A percentile compares a stretch with the other conserved stretches of the same genome.
These are phyloP conservation scores for Pyrenophora teres DNA, from an alignment of 2,329 filamentous ascomycete genomes.

Conservation along the genomic window DNA sequence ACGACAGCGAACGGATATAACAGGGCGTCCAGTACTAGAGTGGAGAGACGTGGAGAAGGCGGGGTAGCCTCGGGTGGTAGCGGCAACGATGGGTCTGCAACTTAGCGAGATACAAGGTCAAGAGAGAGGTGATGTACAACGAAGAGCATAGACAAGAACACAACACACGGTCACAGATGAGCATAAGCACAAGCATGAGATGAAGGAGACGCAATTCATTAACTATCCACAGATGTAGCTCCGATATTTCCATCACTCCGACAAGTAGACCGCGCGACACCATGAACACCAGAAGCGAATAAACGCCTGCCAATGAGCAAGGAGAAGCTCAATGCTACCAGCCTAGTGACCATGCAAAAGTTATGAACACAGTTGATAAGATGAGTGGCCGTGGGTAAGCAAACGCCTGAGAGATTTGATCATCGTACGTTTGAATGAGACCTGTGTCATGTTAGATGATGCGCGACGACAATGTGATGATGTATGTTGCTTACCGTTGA, in stretches of 20 bases:
- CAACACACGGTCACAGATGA: not conserved
- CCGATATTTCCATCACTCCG: conserved; percentile 34
- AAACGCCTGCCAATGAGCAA: conserved; percentile 21
- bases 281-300: conserved; percentile 20
- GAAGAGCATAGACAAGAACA: not conserved
- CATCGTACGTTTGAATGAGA: conserved; percentile 36
- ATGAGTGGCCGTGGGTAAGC: conserved; percentile 37
- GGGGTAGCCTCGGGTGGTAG: conserved; percentile 6
- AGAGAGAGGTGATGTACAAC: not conserved
- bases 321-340: conserved; percentile 21
- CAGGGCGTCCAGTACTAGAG: not conserved
- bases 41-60: conserved; percentile 1
- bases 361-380: conserved; percentile 48
- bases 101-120: not conserved
- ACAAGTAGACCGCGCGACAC: conserved; percentile 25
- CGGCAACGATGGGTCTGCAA: not conserved
- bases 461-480: not conserved
- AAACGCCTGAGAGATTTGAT: conserved; percentile 43
- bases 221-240: conserved; percentile 47
- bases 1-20: not conserved
- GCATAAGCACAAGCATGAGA: conserved; percentile 2
- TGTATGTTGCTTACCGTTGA: conserved; percentile 36
- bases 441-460: conserved; percentile 26
- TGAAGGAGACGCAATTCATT: conserved; percentile 40
- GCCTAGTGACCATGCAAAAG: conserved; percentile 36